These are phyloP conservation scores for Aspergillus leporis DNA, from an alignment of 495 filamentous ascomycete species.

Conservation along the genomic window DNA sequence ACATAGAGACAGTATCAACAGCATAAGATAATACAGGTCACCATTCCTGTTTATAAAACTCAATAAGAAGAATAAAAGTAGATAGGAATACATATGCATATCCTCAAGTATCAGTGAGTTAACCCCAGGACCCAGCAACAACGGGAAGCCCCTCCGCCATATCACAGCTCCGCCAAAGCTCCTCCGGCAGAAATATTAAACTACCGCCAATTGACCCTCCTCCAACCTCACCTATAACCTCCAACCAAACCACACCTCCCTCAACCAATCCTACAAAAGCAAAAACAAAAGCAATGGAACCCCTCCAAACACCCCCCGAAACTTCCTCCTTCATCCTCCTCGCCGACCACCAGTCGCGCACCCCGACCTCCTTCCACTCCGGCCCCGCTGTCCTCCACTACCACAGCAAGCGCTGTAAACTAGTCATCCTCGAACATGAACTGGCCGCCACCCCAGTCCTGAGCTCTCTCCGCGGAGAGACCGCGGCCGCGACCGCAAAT, in stretches of 20 bases:
- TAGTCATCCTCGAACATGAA: constrained; percentile 50
- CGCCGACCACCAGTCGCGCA: constrained; percentile 77
- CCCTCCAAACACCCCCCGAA: constrained; percentile 49
- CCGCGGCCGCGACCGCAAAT: constrained; percentile 17
- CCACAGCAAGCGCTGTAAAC: constrained; percentile 62
- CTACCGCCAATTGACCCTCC: no score
- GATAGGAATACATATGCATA: no score
- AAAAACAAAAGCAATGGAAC: constrained; percentile 41
- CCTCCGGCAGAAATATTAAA: constrained; percentile 8
- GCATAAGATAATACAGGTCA: no score
- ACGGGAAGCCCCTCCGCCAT: constrained; percentile 4
- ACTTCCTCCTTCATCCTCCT: constrained; percentile 67
- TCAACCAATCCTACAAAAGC: constrained; percentile 1
- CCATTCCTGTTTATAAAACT: no score
- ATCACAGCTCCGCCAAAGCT: not conserved
- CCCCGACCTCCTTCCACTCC: constrained; percentile 78
- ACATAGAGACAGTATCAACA: no score
- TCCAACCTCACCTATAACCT: not conserved
- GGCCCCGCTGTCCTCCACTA: constrained; percentile 80
- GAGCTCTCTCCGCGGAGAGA: constrained; percentile 30
- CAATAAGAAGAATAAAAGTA: no score
- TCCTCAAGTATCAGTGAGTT: no score
- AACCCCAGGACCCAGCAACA: no score
- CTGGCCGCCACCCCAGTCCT: constrained; percentile 33
- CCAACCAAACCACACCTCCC: constrained; percentile 4